A percentile compares a stretch with the other conserved stretches of the same genome.
Evolutionary conservation across 2,329 filamentous ascomycete species (phyloP).

Genomic region (Diaporthe citriasiana): DNA sequence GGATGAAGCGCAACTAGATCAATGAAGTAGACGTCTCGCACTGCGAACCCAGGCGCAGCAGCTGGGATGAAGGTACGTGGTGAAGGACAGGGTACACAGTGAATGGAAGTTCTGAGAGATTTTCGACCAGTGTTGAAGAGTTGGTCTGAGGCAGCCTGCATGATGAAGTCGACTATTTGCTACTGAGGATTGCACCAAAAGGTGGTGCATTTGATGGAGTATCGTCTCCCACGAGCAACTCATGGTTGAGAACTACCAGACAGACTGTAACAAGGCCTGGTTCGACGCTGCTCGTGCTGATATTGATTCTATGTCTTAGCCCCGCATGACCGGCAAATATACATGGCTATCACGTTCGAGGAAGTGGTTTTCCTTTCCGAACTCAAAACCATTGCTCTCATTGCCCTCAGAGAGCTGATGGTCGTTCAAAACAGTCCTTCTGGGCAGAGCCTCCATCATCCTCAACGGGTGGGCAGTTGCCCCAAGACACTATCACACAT

Average conservation of each 20-base stretch:
- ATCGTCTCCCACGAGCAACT: background rate
- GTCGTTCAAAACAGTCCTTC: too few species aligned
- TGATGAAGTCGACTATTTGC: background rate
- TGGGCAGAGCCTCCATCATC: background rate
- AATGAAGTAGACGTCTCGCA: background rate
- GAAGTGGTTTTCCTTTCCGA: too few species aligned
- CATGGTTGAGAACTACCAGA: background rate
- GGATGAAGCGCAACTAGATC: background rate
- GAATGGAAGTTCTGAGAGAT: background rate
- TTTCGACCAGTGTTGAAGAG: background rate
- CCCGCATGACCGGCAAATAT: background rate
- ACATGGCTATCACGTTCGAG: too few species aligned
- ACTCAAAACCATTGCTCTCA: background rate
- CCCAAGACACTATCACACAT: background rate
- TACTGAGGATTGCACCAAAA: background rate
- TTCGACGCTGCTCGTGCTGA: background rate
- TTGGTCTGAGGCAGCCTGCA: background rate
- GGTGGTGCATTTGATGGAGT: background rate
- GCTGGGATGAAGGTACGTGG: background rate
- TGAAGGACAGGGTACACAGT: background rate
- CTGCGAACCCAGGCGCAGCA: background rate
- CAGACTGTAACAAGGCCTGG: too few species aligned
- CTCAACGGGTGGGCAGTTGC: background rate
- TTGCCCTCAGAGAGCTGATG: background rate
- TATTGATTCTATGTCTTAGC: background rate